These are phyloP conservation scores for Neurospora sp. DNA, from an alignment of 495 filamentous ascomycete genomes.

Conservation along the genomic window DNA sequence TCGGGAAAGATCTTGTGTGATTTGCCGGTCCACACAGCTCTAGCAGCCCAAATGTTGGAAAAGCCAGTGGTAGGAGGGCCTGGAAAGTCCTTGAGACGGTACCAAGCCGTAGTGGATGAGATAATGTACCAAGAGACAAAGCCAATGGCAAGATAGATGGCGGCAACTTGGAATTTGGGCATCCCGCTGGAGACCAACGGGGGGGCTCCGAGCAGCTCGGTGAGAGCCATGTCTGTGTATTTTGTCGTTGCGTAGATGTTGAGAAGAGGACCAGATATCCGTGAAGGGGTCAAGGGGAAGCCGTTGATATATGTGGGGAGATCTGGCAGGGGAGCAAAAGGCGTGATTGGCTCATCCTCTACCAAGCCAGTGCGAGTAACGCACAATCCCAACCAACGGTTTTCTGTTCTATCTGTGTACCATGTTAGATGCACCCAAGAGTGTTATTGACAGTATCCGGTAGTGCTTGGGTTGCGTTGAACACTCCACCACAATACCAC, in stretches of 20 bases:
- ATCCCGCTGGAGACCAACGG: background rate
- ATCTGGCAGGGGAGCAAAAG: background rate
- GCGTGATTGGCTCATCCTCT: background rate
- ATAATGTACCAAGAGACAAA: conserved; percentile 4
- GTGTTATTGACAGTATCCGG: background rate
- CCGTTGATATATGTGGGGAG: background rate
- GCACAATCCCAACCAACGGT: background rate
- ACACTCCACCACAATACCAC: background rate
- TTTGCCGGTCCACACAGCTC: background rate
- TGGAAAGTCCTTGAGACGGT: conserved; percentile 13
- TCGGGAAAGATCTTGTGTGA: background rate
- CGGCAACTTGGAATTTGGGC: background rate
- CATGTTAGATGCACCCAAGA: too few species aligned
- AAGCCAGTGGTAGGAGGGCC: conserved; percentile 12
- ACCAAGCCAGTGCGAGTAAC: background rate
- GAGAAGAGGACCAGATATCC: background rate
- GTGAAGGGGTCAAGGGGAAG: background rate
- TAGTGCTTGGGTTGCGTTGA: background rate
- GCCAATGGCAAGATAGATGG: background rate
- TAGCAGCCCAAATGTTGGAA: conserved; percentile 12
- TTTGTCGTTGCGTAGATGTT: background rate
- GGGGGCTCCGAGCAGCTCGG: background rate
- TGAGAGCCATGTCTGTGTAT: background rate
- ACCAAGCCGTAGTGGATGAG: conserved; percentile 4
- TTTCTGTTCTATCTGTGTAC: background rate